Evolutionary conservation across 2,329 filamentous ascomycete species (phyloP).

Genomic region (Phyllosticta paracitricarpa): DNA sequence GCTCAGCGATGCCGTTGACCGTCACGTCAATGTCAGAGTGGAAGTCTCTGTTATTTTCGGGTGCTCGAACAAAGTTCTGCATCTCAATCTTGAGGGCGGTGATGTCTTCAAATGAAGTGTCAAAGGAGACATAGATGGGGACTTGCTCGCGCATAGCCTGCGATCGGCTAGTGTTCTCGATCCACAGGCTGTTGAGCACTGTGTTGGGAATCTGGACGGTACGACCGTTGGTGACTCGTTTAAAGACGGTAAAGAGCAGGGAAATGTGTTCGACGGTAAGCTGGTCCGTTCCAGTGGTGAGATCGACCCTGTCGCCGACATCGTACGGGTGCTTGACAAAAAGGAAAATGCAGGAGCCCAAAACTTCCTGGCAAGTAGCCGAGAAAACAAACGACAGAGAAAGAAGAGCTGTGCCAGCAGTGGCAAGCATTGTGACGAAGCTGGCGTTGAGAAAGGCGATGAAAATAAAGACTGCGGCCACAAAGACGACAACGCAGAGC

Average conservation of each 20-base stretch:
- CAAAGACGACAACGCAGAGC: conserved; percentile 67
- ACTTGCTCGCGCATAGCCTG: conserved; percentile 86
- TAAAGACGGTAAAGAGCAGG: conserved; percentile 85
- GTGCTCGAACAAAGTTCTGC: conserved; percentile 68
- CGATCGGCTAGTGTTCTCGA: conserved; percentile 86
- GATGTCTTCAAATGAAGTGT: conserved; percentile 82
- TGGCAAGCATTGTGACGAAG: conserved; percentile 77
- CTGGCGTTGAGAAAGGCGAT: conserved; percentile 80
- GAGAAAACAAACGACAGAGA: conserved; percentile 97
- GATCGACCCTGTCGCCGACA: conserved; percentile 87
- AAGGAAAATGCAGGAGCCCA: conserved; percentile 97
- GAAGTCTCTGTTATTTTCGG: conserved; percentile 88
- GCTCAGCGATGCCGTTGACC: conserved; percentile 66
- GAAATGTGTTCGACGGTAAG: conserved; percentile 90
- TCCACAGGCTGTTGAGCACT: conserved; percentile 81
- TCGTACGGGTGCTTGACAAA: conserved; percentile 99
- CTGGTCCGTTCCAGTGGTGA: conserved; percentile 49
- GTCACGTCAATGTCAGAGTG: conserved; percentile 72
- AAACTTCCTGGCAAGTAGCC: conserved; percentile 81
- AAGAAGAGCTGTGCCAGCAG: conserved; percentile 81
- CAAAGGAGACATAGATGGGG: conserved; percentile 70
- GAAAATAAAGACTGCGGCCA: conserved; percentile 78
- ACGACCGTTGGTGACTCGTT: conserved; percentile 71
- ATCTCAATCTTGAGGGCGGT: conserved; percentile 78
- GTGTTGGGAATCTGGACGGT: conserved; percentile 81